Evolutionary conservation across 106 monocot species (phyloP), one percentile per base, ranked within the genome.

Genomic region (Dendrobium officinale): DNA sequence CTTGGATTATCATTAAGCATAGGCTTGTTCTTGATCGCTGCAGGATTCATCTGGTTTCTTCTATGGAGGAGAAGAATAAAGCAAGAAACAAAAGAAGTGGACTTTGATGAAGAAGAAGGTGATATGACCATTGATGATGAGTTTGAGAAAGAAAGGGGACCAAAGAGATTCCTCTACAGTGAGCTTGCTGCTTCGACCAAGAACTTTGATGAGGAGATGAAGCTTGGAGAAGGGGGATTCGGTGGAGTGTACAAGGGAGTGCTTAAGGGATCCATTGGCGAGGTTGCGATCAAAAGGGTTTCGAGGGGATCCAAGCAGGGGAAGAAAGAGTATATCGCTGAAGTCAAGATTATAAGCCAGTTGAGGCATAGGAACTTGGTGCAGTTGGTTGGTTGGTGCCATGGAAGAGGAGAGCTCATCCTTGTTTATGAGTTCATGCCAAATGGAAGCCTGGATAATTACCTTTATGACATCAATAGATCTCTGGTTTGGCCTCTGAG

Each of bases 201-300:
- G 18, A 82, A 91, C 58, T 91, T 91, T 48, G 31, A 83, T 2
- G 67, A 81, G 56, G 86, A 86, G 42, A 22, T 84, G 47, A 91
- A 91, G 83, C 86, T 91, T 13, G 91, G 91, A 26, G 67, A 91
- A 73, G 91, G 91, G 0, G 91, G 91, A 10, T 91, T 91, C 75
- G 91, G 91, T 13, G 55, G 72, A 15, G 91, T 91, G 10, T 91
- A 91, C 77, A 67, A 45, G 20, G 91, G 91, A 15, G 64, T 77
- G 44, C 75, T 91, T 24, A 81, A 80, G 18, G 75, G 79, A 20
- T 22, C 73, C 15, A 72, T 43, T 0, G 42, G 67, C 1, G 83
- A 89, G 16, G 91, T 91, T 4, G 91, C 89, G 6, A 85, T 91
- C 44, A 91, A 91, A 74, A 83, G 85, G 72, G 79, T 91, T 18